Conservation (phyloP, 108 stramenopile species). For the Licmophora abbreviata region DNA sequence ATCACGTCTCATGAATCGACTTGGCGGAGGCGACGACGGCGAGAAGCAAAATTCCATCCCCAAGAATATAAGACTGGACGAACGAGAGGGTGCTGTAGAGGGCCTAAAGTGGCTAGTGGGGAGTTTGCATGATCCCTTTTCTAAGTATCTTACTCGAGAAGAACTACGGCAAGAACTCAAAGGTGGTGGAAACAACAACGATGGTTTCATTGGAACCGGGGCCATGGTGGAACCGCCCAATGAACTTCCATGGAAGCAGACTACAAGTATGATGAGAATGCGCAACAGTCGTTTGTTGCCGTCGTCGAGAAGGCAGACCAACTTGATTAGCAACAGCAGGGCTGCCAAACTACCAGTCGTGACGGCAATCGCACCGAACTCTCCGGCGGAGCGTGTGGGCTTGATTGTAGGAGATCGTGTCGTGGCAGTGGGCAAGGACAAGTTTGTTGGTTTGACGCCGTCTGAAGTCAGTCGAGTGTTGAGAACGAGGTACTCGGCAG, state of each 20-base stretch:
- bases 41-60: not conserved
- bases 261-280: not conserved
- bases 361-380: conserved; percentile 68
- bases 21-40: too few species aligned
- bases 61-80: conserved; percentile 20
- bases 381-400: conserved; percentile 73
- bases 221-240: conserved; percentile 48
- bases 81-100: conserved; percentile 47
- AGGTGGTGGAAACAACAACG: conserved; percentile 10
- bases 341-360: conserved; percentile 52
- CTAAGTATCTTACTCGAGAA: conserved; percentile 69
- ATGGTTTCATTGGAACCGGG: conserved; percentile 70
- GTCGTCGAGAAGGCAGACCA: conserved; percentile 6
- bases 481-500: conserved; percentile 19
- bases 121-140: conserved; percentile 62
- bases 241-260: not conserved
- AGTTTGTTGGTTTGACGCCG: conserved; percentile 41
- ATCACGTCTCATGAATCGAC: not conserved
- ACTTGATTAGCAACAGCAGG: not conserved
- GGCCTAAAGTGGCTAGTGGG: conserved; percentile 54
- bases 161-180: conserved; percentile 49
- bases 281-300: not conserved
- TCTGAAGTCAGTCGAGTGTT: conserved; percentile 24
- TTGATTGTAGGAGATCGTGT: conserved; percentile 80
- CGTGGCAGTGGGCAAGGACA: conserved; percentile 53